Conservation (phyloP, 176 grass and related monocot species). For the Pontederia crassipes region DNA sequence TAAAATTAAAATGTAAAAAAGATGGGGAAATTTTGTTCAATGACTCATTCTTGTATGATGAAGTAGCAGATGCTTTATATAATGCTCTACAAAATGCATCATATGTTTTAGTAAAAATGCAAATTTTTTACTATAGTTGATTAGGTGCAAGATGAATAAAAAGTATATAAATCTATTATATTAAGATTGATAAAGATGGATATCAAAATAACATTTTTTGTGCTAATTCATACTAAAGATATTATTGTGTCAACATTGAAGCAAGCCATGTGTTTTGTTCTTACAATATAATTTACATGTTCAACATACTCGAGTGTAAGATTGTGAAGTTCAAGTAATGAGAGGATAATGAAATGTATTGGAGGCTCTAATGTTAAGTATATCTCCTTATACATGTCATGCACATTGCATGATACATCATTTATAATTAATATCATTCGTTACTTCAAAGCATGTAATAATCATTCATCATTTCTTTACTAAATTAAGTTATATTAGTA, state of each 20-base stretch:
- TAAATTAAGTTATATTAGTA: not conserved
- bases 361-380: not conserved
- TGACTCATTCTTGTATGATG: slow-evolving; percentile 14
- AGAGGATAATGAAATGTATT: not conserved
- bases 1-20: not conserved
- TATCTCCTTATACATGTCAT: not conserved
- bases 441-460: not conserved
- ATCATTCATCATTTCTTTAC: not conserved
- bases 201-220: slow-evolving; percentile 7
- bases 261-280: not conserved
- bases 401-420: not conserved
- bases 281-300: not conserved
- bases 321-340: not conserved
- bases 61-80: slow-evolving; percentile 3
- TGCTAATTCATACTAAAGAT: slow-evolving; percentile 1
- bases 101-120: slow-evolving; percentile 1
- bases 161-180: slow-evolving; percentile 12
- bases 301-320: not conserved
- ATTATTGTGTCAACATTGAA: slow-evolving; percentile 8
- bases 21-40: slow-evolving; percentile 18
- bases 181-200: slow-evolving; percentile 11
- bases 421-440: not conserved
- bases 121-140: slow-evolving; percentile 22
- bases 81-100: slow-evolving; percentile 17
- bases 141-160: slow-evolving; percentile 17